These are phyloP conservation scores for Abrus pulchellus DNA, from an alignment of 306 rosid species.

Conservation along the genomic window DNA sequence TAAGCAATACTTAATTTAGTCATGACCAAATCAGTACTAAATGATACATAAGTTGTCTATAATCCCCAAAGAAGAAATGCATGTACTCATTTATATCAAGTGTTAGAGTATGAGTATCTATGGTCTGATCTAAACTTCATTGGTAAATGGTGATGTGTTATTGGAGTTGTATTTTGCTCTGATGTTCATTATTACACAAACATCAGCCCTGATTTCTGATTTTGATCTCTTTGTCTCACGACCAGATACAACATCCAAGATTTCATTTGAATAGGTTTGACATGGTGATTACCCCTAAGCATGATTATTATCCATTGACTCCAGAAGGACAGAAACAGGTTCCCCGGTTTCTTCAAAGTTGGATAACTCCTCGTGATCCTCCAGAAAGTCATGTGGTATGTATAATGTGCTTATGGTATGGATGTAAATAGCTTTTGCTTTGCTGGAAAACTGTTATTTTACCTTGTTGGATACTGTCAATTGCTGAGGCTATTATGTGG, in stretches of 20 bases:
- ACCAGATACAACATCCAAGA: constrained; percentile 81
- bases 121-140: constrained; percentile 15
- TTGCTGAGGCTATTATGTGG: constrained; percentile 27
- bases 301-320: constrained; percentile 93
- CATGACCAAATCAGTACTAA: constrained; percentile 20
- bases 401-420: constrained; percentile 40
- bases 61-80: background rate
- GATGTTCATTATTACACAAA: constrained; percentile 25
- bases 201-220: constrained; percentile 33
- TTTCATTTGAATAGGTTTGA: constrained; percentile 81
- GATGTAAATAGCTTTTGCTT: constrained; percentile 12
- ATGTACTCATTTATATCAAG: constrained; percentile 1
- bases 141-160: constrained; percentile 13
- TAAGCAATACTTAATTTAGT: background rate
- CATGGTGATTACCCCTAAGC: constrained; percentile 87
- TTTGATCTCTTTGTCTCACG: constrained; percentile 36
- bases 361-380: constrained; percentile 94
- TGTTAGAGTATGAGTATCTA: constrained; percentile 22
- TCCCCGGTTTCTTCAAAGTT: constrained; percentile 76
- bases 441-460: constrained; percentile 33
- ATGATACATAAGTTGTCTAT: constrained; percentile 8
- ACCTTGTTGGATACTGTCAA: constrained; percentile 37
- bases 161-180: constrained; percentile 13
- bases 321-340: constrained; percentile 77
- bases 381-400: constrained; percentile 91